These are phyloP conservation scores for Aspergillus sergii DNA, from an alignment of 2,329 filamentous ascomycete genomes.

Conservation along the genomic window DNA sequence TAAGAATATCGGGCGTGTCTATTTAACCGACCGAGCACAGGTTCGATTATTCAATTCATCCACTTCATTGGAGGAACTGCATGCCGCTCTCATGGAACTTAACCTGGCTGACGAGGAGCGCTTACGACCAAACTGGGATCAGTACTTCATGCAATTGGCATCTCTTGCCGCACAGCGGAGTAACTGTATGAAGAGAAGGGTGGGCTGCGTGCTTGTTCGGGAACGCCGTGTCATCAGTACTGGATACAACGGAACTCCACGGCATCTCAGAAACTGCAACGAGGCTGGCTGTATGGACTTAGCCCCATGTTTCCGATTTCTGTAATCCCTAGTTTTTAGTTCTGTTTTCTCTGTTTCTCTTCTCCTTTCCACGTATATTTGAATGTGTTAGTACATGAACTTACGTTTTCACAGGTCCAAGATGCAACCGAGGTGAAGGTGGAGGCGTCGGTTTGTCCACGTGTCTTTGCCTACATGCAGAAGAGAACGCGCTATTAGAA, in stretches of 20 bases:
- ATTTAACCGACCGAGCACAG: constrained; percentile 78
- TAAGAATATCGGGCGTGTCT: constrained; percentile 64
- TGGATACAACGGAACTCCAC: constrained; percentile 96
- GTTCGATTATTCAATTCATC: constrained; percentile 87
- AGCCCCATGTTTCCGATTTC: background rate
- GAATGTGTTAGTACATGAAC: background rate
- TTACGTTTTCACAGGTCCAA: constrained; percentile 47
- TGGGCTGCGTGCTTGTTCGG: constrained; percentile 89
- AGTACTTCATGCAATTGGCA: constrained; percentile 97
- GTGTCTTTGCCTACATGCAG: constrained; percentile 94
- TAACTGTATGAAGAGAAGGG: constrained; percentile 98
- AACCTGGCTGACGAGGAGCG: constrained; percentile 78
- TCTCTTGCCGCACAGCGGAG: constrained; percentile 84
- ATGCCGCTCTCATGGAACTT: constrained; percentile 70
- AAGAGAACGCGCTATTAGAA: constrained; percentile 95
- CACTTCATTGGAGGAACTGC: constrained; percentile 69
- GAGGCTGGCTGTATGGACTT: constrained; percentile 74
- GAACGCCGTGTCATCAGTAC: constrained; percentile 88
- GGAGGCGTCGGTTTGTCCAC: constrained; percentile 77
- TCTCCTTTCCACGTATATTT: background rate
- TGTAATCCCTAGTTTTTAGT: background rate
- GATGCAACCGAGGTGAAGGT: constrained; percentile 77
- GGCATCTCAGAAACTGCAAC: constrained; percentile 84
- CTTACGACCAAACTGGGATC: constrained; percentile 88
- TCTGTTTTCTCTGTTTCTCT: background rate